Evolutionary conservation across 2,329 filamentous ascomycete species (phyloP).

Genomic region (Neobulgaria alba): DNA sequence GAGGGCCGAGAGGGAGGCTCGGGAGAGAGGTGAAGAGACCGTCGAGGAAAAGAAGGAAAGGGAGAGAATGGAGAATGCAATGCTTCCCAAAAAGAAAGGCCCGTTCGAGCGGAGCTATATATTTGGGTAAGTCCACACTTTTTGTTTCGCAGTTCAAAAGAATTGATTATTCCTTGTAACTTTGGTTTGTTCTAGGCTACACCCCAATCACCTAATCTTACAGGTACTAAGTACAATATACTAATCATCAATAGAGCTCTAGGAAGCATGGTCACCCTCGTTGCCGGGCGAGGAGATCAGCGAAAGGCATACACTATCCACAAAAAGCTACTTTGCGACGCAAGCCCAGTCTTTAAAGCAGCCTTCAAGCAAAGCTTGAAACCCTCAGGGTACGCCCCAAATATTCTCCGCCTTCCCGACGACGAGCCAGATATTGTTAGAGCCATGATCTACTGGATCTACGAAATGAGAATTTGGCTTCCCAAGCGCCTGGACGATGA

Average conservation of each 20-base stretch:
- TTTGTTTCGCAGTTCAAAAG: too few species aligned
- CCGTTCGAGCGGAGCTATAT: too few species aligned
- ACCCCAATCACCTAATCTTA: too few species aligned
- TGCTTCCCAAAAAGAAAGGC: too few species aligned
- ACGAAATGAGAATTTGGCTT: conserved; percentile 6
- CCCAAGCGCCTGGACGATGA: background rate
- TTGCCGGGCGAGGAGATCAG: conserved; percentile 3
- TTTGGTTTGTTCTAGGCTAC: too few species aligned
- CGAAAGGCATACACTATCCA: conserved; percentile 1
- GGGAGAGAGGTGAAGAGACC: too few species aligned
- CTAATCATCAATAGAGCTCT: conserved; percentile 2
- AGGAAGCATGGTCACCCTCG: conserved; percentile 4
- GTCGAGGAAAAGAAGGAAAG: too few species aligned
- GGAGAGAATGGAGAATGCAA: too few species aligned
- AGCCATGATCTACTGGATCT: conserved; percentile 11
- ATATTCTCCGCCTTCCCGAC: conserved; percentile 4
- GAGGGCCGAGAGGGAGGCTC: too few species aligned
- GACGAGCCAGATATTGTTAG: conserved; percentile 3
- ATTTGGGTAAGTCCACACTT: too few species aligned
- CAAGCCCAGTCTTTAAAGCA: conserved; percentile 9
- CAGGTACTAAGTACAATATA: background rate
- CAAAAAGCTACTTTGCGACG: conserved; percentile 9
- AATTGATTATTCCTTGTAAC: too few species aligned
- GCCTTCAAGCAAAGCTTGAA: conserved; percentile 6
- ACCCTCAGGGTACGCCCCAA: too few species aligned